Conservation (phyloP, 805 yeast genomes). For the Zygotorulaspora florentina region DNA sequence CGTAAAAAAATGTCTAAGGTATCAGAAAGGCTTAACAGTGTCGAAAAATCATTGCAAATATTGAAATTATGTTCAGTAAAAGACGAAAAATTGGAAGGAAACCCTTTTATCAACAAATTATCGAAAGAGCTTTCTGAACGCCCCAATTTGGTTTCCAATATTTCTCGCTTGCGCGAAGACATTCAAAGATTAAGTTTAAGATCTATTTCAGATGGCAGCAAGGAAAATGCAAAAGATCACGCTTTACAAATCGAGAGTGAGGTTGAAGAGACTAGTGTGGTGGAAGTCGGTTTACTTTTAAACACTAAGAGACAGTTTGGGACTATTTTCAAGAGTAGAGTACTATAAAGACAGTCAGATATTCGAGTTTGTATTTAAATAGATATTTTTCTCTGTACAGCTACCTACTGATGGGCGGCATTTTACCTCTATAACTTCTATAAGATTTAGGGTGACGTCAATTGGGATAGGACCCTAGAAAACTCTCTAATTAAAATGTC, state of each 20-base stretch:
- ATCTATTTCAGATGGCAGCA: constrained; percentile 1
- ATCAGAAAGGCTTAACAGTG: constrained; percentile 14
- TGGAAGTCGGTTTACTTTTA: constrained; percentile 22
- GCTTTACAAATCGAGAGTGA: constrained; percentile 1
- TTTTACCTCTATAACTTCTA: not conserved
- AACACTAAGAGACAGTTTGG: constrained; percentile 30
- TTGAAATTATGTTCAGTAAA: constrained; percentile 21
- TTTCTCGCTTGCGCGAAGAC: constrained; percentile 23
- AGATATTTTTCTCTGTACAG: not conserved
- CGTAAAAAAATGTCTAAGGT: constrained; percentile 22
- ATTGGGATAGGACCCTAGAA: constrained; percentile 30
- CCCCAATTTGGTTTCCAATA: constrained; percentile 19
- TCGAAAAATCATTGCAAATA: constrained; percentile 19
- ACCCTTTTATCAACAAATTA: constrained; percentile 18
- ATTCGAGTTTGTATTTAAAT: not conserved
- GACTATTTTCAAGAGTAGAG: constrained; percentile 17
- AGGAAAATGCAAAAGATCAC: not conserved
- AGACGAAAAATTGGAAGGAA: constrained; percentile 11
- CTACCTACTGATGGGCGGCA: not conserved
- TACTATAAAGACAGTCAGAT: no score
- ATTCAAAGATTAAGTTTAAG: constrained; percentile 15
- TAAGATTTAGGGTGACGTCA: constrained; percentile 6
- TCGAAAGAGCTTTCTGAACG: constrained; percentile 18
- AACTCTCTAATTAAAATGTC: constrained; percentile 50
- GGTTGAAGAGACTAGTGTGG: constrained; percentile 19